Conservation (phyloP, 1,284 basidiomycete genomes). For the Sphagnurus paluster region DNA sequence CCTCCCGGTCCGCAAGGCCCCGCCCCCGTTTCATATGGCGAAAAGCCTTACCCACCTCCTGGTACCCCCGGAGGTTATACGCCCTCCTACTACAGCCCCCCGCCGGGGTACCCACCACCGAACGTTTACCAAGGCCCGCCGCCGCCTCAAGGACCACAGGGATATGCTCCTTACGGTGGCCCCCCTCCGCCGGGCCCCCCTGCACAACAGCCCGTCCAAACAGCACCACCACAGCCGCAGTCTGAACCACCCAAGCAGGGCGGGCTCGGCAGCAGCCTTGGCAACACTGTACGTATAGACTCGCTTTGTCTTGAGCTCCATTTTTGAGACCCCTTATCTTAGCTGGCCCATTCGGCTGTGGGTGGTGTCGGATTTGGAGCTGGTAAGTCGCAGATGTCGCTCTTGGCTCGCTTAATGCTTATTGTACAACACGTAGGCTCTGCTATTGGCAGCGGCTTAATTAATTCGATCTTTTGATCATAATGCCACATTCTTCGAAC, state of each 20-base stretch:
- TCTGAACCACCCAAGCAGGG: slow-evolving; percentile 53
- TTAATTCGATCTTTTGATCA: slow-evolving; percentile 47
- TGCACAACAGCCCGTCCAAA: slow-evolving; percentile 34
- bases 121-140: slow-evolving; percentile 17
- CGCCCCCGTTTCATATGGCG: slow-evolving; percentile 9
- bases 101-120: slow-evolving; percentile 16
- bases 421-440: slow-evolving; percentile 34
- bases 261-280: slow-evolving; percentile 53
- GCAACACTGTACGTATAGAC: slow-evolving; percentile 48
- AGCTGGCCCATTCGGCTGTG: slow-evolving; percentile 68
- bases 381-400: slow-evolving; percentile 38
- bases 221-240: slow-evolving; percentile 29
- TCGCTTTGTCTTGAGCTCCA: neutral
- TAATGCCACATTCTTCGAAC: neutral
- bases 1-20: too few relatives aligned
- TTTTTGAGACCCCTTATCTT: slow-evolving; percentile 11
- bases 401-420: slow-evolving; percentile 1
- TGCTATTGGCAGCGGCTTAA: slow-evolving; percentile 51
- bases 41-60: neutral
- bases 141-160: slow-evolving; percentile 18
- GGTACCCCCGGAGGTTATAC: neutral
- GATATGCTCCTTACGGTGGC: slow-evolving; percentile 33
- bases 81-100: neutral
- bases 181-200: slow-evolving; percentile 36
- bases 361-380: slow-evolving; percentile 75